These are phyloP conservation scores for Heritiera littoralis DNA, from an alignment of 345 rosid species.

Conservation along the genomic window DNA sequence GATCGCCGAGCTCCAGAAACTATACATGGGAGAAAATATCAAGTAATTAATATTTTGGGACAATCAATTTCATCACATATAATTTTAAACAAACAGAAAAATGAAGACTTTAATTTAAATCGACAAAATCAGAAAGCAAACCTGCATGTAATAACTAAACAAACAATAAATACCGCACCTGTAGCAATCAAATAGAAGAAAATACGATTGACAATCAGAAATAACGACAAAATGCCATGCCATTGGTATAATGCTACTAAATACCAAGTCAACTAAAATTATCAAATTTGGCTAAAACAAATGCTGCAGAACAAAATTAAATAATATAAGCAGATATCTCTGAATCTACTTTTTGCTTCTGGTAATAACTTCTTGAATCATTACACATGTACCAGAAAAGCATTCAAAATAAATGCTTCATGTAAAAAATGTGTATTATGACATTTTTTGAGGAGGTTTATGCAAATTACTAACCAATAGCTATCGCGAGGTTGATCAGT, in stretches of 20 bases:
- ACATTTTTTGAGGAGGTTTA: constrained; percentile 19
- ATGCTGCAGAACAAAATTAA: background rate
- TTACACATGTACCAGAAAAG: constrained; percentile 10
- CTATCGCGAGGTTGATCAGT: constrained; percentile 87
- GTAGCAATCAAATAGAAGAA: constrained; percentile 25
- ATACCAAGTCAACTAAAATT: background rate
- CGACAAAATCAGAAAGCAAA: constrained; percentile 29
- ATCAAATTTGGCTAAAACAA: background rate
- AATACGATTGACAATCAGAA: background rate
- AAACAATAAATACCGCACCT: constrained; percentile 94
- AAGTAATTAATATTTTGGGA: background rate
- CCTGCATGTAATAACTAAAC: constrained; percentile 93
- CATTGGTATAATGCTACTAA: background rate
- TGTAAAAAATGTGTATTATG: constrained; percentile 7
- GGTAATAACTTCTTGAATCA: background rate
- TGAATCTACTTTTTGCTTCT: background rate
- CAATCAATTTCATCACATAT: background rate
- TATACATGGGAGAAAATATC: constrained; percentile 34
- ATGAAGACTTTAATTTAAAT: background rate
- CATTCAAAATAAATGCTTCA: background rate
- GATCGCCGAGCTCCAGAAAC: constrained; percentile 91
- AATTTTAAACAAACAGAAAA: background rate
- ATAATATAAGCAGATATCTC: background rate
- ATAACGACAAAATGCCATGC: constrained; percentile 11
- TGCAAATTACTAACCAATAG: constrained; percentile 67